Evolutionary conservation across 2,329 filamentous ascomycete genomes (phyloP).

Genomic region (Aureobasidium sp.): DNA sequence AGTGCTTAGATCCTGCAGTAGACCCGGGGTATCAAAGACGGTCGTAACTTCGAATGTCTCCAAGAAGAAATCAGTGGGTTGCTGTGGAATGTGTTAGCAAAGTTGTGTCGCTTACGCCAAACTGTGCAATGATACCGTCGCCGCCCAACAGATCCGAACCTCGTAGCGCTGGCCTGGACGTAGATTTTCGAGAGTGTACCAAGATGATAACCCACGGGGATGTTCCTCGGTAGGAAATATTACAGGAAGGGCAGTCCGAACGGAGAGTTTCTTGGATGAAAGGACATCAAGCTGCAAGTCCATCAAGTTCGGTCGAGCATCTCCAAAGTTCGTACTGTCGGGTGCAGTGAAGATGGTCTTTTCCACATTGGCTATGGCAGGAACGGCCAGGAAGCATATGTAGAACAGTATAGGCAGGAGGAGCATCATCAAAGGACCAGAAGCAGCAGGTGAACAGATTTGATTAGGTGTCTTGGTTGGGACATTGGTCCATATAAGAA

Average conservation of each 20-base stretch:
- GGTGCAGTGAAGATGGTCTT: constrained; percentile 85
- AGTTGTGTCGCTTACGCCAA: background rate
- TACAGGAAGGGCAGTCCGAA: constrained; percentile 60
- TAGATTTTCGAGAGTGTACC: constrained; percentile 70
- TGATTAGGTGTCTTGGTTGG: background rate
- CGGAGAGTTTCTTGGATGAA: constrained; percentile 47
- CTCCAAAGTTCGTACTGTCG: constrained; percentile 47
- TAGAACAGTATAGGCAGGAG: constrained; percentile 7
- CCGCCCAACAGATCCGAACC: constrained; percentile 86
- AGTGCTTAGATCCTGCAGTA: constrained; percentile 26
- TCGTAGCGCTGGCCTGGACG: constrained; percentile 75
- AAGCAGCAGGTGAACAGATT: background rate
- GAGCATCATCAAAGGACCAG: constrained; percentile 7
- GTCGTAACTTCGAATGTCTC: constrained; percentile 55
- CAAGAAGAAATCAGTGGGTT: constrained; percentile 76
- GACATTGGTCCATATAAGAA: background rate
- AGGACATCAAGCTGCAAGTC: constrained; percentile 60
- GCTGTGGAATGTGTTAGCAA: constrained; percentile 44
- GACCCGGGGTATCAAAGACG: constrained; percentile 43
- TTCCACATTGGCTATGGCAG: constrained; percentile 67
- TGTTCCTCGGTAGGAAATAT: constrained; percentile 54
- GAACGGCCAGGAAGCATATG: constrained; percentile 5
- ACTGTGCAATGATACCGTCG: constrained; percentile 60
- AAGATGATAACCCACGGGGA: constrained; percentile 58
- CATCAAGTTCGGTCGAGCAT: constrained; percentile 49